Conservation (phyloP, 257 asterid genomes). For the Solanum tarijense region DNA sequence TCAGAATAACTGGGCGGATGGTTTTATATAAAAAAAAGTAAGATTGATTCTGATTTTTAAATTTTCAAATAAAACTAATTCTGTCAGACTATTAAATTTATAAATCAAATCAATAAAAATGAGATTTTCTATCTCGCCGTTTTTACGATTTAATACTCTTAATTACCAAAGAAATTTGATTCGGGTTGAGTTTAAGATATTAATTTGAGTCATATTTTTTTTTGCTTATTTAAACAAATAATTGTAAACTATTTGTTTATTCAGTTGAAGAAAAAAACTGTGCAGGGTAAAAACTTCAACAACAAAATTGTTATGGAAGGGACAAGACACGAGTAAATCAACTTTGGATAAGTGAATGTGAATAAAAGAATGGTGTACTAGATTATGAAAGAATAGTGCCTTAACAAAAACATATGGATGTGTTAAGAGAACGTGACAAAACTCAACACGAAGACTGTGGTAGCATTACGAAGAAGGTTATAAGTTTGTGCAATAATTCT, state of each 20-base stretch:
- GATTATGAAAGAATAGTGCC: background rate
- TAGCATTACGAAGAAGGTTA: background rate
- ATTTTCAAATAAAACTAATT: background rate
- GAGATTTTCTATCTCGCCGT: background rate
- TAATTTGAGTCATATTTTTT: background rate
- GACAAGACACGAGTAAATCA: background rate
- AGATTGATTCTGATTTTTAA: background rate
- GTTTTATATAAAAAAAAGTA: background rate
- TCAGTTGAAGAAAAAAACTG: too few relatives aligned
- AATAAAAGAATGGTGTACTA: background rate
- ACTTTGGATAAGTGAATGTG: background rate
- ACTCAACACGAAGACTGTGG: background rate
- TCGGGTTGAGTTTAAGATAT: too few relatives aligned
- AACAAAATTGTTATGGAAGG: background rate
- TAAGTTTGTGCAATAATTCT: background rate
- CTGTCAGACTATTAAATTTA: too few relatives aligned
- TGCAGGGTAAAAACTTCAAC: too few relatives aligned
- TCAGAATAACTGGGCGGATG: background rate
- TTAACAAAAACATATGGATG: background rate
- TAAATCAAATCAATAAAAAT: background rate
- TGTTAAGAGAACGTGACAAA: background rate
- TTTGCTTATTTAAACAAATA: too few relatives aligned
- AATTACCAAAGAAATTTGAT: too few relatives aligned
- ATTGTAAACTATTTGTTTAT: too few relatives aligned
- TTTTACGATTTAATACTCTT: too few relatives aligned